Evolutionary conservation across 2,329 filamentous ascomycete genomes (phyloP).

Genomic region (Colletotrichum tofieldiae): DNA sequence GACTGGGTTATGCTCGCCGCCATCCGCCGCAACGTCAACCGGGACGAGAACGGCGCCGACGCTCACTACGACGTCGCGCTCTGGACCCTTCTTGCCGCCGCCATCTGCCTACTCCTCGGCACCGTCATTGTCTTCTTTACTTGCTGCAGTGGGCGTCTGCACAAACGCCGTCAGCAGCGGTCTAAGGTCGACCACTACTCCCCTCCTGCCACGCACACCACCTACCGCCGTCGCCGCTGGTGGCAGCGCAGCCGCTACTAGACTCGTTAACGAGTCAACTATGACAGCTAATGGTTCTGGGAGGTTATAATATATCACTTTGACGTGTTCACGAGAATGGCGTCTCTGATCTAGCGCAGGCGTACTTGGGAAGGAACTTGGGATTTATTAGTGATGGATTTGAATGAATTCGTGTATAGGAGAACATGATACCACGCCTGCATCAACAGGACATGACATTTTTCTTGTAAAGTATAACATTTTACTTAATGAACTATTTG

Average conservation of each 20-base stretch:
- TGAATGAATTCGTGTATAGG: constrained; percentile 9
- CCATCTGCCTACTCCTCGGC: constrained; percentile 69
- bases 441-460: constrained; percentile 14
- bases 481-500: constrained; percentile 26
- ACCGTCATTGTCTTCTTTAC: constrained; percentile 73
- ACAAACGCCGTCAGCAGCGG: constrained; percentile 51
- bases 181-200: constrained; percentile 50
- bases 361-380: background rate
- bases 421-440: constrained; percentile 38
- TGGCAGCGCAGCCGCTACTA: constrained; percentile 44
- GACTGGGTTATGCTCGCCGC: constrained; percentile 73
- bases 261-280: background rate
- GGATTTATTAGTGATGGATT: background rate
- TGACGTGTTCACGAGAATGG: constrained; percentile 4
- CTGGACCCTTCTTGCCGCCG: constrained; percentile 73
- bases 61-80: constrained; percentile 73
- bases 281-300: background rate
- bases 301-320: background rate
- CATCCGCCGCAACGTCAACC: constrained; percentile 68
- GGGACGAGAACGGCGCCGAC: constrained; percentile 51
- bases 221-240: constrained; percentile 40
- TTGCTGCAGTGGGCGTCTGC: constrained; percentile 69
- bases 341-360: constrained; percentile 9
- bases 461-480: constrained; percentile 8
- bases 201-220: constrained; percentile 39